Conservation (phyloP, 768 basidiomycete genomes). For the Tulasnella sp. region DNA sequence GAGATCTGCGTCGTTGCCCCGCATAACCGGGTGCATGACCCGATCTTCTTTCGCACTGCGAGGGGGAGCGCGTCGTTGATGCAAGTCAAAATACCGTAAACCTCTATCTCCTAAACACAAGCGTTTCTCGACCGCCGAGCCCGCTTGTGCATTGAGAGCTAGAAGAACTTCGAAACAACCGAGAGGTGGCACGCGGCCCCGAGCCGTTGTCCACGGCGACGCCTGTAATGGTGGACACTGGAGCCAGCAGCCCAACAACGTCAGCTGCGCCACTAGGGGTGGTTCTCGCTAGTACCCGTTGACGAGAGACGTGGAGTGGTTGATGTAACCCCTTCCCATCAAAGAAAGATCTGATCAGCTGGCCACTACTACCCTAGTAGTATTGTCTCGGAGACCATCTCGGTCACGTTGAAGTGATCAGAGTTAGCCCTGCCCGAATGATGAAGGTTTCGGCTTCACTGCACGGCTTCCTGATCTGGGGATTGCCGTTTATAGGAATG, state of each 20-base stretch:
- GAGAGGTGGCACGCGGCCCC: not conserved
- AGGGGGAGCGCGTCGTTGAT: not conserved
- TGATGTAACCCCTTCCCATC: not conserved
- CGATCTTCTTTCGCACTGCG: not conserved
- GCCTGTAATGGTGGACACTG: not conserved
- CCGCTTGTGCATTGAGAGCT: not conserved
- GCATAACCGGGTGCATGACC: not conserved
- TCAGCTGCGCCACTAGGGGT: not conserved
- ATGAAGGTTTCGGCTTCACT: not conserved
- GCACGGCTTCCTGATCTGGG: not conserved
- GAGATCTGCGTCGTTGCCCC: not conserved
- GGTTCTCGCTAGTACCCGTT: not conserved
- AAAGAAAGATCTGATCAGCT: not conserved
- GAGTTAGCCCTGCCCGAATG: not conserved
- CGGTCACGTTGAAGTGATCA: not conserved
- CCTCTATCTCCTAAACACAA: not conserved
- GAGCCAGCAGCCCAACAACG: not conserved
- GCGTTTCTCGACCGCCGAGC: not conserved
- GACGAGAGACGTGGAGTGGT: not conserved
- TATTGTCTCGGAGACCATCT: too few relatives aligned
- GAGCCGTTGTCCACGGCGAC: not conserved
- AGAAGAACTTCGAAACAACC: not conserved
- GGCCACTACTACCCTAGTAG: too few relatives aligned
- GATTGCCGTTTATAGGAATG: not conserved
- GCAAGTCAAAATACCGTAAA: constrained; percentile 1